phyloP scores from a whole-genome alignment of 202 grass and related monocot species.

The Carex sylvatica region DNA sequence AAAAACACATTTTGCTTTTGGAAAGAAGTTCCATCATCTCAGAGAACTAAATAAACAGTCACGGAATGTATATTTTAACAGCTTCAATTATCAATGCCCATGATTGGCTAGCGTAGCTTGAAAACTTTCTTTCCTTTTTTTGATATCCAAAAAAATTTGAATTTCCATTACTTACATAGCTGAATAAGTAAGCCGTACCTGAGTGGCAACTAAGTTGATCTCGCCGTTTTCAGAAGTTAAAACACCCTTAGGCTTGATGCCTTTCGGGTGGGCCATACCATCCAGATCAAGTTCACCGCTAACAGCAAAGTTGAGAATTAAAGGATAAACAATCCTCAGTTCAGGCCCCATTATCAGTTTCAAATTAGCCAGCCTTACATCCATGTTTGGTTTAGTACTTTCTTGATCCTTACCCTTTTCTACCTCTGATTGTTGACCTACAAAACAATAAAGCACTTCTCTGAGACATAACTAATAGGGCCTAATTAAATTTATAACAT shows the following conservation, averaged over 20 bases:
- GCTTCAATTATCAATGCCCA: background rate
- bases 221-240: constrained; percentile 97
- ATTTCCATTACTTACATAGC: background rate
- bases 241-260: constrained; percentile 84
- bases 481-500: background rate
- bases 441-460: constrained; percentile 7
- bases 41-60: background rate
- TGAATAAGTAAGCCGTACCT: constrained; percentile 46
- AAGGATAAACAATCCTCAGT: constrained; percentile 87
- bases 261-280: constrained; percentile 86
- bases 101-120: background rate
- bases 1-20: background rate
- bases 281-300: constrained; percentile 87
- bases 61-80: background rate
- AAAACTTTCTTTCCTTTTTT: background rate
- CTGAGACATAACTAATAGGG: background rate
- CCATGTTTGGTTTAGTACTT: constrained; percentile 58
- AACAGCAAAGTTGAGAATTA: constrained; percentile 97
- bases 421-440: constrained; percentile 66
- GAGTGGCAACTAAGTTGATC: constrained; percentile 95
- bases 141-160: background rate
- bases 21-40: background rate
- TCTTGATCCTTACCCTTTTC: constrained; percentile 61
- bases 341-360: constrained; percentile 91
- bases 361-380: constrained; percentile 79